These are phyloP conservation scores for Boletus pseudopeckii DNA, from an alignment of 768 basidiomycete species.

Conservation along the genomic window DNA sequence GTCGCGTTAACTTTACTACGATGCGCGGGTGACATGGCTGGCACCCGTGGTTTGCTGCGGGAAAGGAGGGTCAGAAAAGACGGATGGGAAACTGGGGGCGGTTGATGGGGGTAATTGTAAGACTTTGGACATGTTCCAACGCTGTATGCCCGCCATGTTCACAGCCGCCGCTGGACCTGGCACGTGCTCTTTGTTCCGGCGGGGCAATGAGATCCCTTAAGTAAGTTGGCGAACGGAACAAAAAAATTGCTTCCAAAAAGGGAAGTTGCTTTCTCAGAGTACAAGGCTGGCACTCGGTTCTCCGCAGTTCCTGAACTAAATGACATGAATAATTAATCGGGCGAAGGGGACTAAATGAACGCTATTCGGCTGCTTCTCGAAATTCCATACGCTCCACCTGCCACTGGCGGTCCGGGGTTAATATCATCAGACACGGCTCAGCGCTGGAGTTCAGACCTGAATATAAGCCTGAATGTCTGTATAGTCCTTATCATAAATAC, in stretches of 20 bases:
- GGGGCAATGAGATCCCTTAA: neutral
- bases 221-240: neutral
- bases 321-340: neutral
- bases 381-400: too few species aligned
- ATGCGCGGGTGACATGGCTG: conserved; percentile 4
- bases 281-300: too few species aligned
- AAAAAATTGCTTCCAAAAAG: neutral
- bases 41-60: neutral
- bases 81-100: neutral
- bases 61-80: neutral
- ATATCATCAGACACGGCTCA: too few species aligned
- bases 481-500: too few species aligned
- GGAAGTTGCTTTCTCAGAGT: neutral
- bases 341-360: neutral
- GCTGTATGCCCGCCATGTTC: neutral
- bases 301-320: neutral
- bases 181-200: conserved; percentile 1
- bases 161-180: conserved; percentile 6
- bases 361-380: too few species aligned
- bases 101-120: neutral
- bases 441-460: too few species aligned
- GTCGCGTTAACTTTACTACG: neutral
- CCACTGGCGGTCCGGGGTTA: too few species aligned
- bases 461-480: too few species aligned
- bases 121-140: neutral